Conservation (phyloP, 1,284 basidiomycete species). For the Ceratobasidium sp. region DNA sequence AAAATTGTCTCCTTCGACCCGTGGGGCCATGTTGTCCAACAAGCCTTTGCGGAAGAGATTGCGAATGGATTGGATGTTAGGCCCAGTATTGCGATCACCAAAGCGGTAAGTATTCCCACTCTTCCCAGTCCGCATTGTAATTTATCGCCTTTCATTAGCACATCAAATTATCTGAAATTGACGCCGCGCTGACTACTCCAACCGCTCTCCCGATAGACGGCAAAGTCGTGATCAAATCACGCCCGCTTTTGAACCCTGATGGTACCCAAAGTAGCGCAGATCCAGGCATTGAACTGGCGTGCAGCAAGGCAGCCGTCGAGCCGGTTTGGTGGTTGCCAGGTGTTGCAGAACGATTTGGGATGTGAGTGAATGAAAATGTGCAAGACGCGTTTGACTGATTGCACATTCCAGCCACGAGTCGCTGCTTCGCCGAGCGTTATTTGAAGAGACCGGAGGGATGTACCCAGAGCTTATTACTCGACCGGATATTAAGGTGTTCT, state of each 20-base stretch:
- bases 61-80: constrained; percentile 77
- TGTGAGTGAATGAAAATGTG: constrained; percentile 59
- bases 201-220: constrained; percentile 84
- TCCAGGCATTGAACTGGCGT: constrained; percentile 84
- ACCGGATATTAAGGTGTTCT: constrained; percentile 93
- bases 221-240: constrained; percentile 75
- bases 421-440: constrained; percentile 84
- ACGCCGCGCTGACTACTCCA: constrained; percentile 63
- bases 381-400: constrained; percentile 5
- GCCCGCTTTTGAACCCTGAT: constrained; percentile 66
- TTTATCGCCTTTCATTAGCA: constrained; percentile 56
- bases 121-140: constrained; percentile 48
- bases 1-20: constrained; percentile 97
- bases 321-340: constrained; percentile 96
- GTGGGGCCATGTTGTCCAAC: constrained; percentile 89
- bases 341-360: constrained; percentile 86
- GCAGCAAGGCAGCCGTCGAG: constrained; percentile 89
- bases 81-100: constrained; percentile 92
- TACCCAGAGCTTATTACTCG: constrained; percentile 96
- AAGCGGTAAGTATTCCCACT: constrained; percentile 50
- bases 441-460: constrained; percentile 96
- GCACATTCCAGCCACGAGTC: constrained; percentile 83
- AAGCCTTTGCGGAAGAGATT: constrained; percentile 73
- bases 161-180: constrained; percentile 90
- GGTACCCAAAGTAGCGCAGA: constrained; percentile 64